These are phyloP conservation scores for Tolypocladium pustulatum DNA, from an alignment of 2,329 filamentous ascomycete genomes.

Conservation along the genomic window DNA sequence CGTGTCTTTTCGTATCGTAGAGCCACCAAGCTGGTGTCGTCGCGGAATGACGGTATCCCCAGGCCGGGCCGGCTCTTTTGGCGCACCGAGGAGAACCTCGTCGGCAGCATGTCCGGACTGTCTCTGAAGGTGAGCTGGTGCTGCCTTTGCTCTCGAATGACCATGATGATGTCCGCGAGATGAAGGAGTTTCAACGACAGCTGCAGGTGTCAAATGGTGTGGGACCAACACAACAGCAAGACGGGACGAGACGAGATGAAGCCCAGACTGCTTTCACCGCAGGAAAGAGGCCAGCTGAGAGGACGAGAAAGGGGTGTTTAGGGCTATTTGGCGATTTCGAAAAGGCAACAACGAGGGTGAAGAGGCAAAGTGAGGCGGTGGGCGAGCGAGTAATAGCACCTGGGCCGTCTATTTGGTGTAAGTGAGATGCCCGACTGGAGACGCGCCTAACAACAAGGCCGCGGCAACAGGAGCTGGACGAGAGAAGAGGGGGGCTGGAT, in stretches of 20 bases:
- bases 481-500: not conserved
- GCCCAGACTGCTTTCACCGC: not conserved
- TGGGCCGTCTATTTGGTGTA: not conserved
- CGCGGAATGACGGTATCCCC: conserved; percentile 26
- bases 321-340: not conserved
- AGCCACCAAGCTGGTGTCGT: conserved; percentile 40
- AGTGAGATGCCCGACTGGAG: not conserved
- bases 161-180: not conserved
- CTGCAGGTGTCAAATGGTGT: not conserved
- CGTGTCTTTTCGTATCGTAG: conserved; percentile 52
- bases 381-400: not conserved
- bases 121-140: not conserved
- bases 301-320: not conserved
- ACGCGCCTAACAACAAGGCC: not conserved
- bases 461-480: not conserved
- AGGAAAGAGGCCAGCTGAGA: not conserved
- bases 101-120: conserved; percentile 22
- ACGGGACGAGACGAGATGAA: not conserved
- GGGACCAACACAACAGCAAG: not conserved
- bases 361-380: not conserved
- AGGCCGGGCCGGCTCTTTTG: conserved; percentile 26
- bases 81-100: conserved; percentile 32
- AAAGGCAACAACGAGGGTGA: not conserved
- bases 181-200: not conserved
- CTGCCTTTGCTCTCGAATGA: not conserved